phyloP scores from a whole-genome alignment of 345 rosid species.

The Jatropha curcas region DNA sequence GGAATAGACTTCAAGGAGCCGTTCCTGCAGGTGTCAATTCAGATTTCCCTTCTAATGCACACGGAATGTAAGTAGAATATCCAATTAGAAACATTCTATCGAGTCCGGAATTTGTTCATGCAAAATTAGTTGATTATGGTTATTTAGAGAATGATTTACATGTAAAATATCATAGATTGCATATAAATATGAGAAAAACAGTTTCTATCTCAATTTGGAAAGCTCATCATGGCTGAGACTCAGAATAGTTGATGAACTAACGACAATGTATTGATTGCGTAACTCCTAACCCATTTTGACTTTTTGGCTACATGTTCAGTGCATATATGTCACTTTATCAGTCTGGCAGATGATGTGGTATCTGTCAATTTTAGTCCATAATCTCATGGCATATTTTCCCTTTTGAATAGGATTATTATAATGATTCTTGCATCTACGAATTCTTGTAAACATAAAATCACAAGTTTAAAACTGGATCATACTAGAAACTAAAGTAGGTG shows the following conservation, averaged over 20 bases:
- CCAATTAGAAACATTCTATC: neutral
- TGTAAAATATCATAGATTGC: neutral
- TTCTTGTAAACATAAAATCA: neutral
- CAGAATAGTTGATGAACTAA: neutral
- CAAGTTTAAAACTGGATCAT: neutral
- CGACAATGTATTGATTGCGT: neutral
- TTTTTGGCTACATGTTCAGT: neutral
- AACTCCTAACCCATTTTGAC: neutral
- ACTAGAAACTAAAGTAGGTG: neutral
- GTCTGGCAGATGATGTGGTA: neutral
- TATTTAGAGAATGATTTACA: neutral
- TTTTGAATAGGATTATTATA: neutral
- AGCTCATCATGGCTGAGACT: neutral
- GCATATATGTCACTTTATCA: neutral
- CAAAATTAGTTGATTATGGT: neutral
- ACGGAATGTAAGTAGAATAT: constrained; percentile 53
- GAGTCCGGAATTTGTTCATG: neutral
- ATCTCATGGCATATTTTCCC: neutral
- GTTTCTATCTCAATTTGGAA: neutral
- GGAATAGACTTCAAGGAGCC: constrained; percentile 86
- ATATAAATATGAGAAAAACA: neutral
- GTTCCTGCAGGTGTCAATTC: constrained; percentile 54
- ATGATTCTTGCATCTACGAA: neutral
- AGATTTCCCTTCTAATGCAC: constrained; percentile 30
- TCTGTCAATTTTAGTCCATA: neutral